Evolutionary conservation across 1,284 basidiomycete genomes (phyloP).

Genomic region (Apiotrichum mycotoxinovorans): DNA sequence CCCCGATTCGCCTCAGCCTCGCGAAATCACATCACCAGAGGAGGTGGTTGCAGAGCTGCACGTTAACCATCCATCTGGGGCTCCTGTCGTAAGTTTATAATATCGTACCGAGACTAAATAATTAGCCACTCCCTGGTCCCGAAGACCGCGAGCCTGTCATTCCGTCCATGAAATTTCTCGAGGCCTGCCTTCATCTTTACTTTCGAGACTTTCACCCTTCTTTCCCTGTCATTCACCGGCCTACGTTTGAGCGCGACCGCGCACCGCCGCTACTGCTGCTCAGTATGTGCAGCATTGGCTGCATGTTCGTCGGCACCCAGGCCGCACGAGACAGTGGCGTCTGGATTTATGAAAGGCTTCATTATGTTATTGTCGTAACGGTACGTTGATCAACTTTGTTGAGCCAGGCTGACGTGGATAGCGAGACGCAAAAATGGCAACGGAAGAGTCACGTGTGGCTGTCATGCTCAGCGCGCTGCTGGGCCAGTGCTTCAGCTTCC

Average conservation of each 20-base stretch:
- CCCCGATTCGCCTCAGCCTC: constrained; percentile 5
- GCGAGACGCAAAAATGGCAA: constrained; percentile 10
- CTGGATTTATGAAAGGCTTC: constrained; percentile 16
- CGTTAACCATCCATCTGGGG: not conserved
- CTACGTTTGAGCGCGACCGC: constrained; percentile 27
- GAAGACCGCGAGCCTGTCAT: constrained; percentile 7
- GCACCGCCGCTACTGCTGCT: constrained; percentile 37
- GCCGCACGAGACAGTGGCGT: constrained; percentile 10
- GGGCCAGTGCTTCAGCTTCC: constrained; percentile 15
- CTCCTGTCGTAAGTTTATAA: not conserved
- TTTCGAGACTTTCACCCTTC: constrained; percentile 42
- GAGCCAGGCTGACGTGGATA: not conserved
- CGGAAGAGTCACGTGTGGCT: constrained; percentile 2
- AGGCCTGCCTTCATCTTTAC: constrained; percentile 30
- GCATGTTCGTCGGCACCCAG: constrained; percentile 19
- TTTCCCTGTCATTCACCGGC: constrained; percentile 38
- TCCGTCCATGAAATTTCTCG: constrained; percentile 17
- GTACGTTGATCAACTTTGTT: not conserved
- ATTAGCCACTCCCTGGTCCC: not conserved
- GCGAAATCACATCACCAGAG: constrained; percentile 3
- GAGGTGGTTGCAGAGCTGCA: constrained; percentile 10
- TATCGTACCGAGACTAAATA: not conserved
- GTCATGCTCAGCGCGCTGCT: constrained; percentile 8
- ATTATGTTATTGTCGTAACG: constrained; percentile 7
- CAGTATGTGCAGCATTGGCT: constrained; percentile 18